A percentile compares a stretch with the other conserved stretches of the same genome.
Evolutionary conservation across 2,329 filamentous ascomycete species (phyloP).

Genomic region (Penicillium sp.): DNA sequence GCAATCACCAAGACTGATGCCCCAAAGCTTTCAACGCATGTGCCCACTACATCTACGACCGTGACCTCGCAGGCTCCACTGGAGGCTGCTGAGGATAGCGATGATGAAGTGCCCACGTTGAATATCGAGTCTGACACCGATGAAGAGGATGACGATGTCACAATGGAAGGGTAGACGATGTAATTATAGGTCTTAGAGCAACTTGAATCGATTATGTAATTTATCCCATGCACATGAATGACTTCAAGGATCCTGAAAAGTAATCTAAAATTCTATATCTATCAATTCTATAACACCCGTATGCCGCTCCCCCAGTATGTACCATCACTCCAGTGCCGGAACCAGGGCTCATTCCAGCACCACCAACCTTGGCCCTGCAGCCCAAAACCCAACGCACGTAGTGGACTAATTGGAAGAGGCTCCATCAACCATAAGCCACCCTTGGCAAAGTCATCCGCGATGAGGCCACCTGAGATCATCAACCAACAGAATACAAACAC

Average conservation of each 20-base stretch:
- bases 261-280: background rate
- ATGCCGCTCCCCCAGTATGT: constrained; percentile 63
- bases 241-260: background rate
- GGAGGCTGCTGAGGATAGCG: constrained; percentile 41
- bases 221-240: background rate
- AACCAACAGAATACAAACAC: constrained; percentile 65
- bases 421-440: constrained; percentile 78
- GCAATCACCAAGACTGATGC: constrained; percentile 10
- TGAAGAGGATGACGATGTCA: constrained; percentile 41
- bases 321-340: constrained; percentile 59
- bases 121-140: constrained; percentile 49
- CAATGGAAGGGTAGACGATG: constrained; percentile 22
- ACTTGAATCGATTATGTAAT: background rate
- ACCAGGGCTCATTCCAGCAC: constrained; percentile 60
- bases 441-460: constrained; percentile 73
- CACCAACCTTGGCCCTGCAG: constrained; percentile 61
- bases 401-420: constrained; percentile 70
- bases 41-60: constrained; percentile 9
- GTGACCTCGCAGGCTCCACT: constrained; percentile 9
- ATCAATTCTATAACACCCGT: constrained; percentile 26
- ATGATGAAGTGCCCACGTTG: constrained; percentile 50
- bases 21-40: constrained; percentile 5
- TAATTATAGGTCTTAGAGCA: background rate
- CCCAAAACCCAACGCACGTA: constrained; percentile 66
- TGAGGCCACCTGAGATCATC: constrained; percentile 59